phyloP scores from a whole-genome alignment of 768 basidiomycete genomes.

The Pleurotus tuber-regium region DNA sequence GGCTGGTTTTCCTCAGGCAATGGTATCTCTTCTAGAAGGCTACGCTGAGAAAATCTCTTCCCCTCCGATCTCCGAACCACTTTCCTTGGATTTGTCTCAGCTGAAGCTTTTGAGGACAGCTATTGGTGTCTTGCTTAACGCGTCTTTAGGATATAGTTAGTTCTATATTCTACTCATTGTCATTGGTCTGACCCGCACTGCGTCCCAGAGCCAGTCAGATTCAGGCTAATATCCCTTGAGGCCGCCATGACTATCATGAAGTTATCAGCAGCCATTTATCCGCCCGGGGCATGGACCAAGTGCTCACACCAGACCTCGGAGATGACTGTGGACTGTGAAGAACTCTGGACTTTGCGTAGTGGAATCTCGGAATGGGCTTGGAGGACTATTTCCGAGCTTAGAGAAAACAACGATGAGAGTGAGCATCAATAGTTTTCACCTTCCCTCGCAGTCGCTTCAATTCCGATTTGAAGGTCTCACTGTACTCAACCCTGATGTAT shows the following conservation, averaged over 20 bases:
- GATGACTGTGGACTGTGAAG: constrained; percentile 29
- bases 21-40: constrained; percentile 65
- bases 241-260: constrained; percentile 67
- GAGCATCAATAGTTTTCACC: constrained; percentile 21
- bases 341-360: constrained; percentile 65
- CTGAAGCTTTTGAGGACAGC: constrained; percentile 75
- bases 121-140: constrained; percentile 77
- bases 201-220: constrained; percentile 67
- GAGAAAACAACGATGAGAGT: constrained; percentile 73
- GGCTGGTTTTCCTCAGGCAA: constrained; percentile 63
- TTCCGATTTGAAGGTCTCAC: constrained; percentile 39
- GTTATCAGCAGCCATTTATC: constrained; percentile 67
- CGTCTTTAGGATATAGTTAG: constrained; percentile 74
- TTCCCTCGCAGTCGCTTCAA: too few relatives aligned
- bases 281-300: constrained; percentile 61
- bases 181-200: constrained; percentile 6
- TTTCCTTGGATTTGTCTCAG: constrained; percentile 56
- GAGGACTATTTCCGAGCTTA: constrained; percentile 70
- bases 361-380: constrained; percentile 75
- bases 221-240: constrained; percentile 64
- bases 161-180: constrained; percentile 8
- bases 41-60: constrained; percentile 51
- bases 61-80: constrained; percentile 33
- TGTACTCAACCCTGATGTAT: constrained; percentile 60
- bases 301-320: constrained; percentile 17